These are phyloP conservation scores for Aotearoamyces nothofagi DNA, from an alignment of 2,329 filamentous ascomycete genomes.

Conservation along the genomic window DNA sequence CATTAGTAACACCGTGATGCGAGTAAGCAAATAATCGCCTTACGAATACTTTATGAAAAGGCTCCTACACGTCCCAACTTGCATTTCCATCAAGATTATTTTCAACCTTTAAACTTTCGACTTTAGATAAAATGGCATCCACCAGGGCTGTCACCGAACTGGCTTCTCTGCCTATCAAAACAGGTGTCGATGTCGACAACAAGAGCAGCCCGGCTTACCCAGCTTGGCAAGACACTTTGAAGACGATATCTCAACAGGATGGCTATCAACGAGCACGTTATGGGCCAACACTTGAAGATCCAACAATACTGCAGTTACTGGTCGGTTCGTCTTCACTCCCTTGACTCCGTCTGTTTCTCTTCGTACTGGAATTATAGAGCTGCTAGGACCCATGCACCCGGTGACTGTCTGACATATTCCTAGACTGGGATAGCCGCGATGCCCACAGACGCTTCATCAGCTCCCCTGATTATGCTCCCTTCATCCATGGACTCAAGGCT, in stretches of 20 bases:
- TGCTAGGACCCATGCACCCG: too few relatives aligned
- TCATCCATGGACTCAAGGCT: slow-evolving; percentile 11
- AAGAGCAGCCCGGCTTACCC: neutral
- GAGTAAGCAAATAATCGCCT: too few relatives aligned
- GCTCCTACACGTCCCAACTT: too few relatives aligned
- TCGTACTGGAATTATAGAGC: too few relatives aligned
- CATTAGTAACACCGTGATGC: too few relatives aligned
- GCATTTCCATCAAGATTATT: too few relatives aligned
- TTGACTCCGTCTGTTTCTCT: too few relatives aligned
- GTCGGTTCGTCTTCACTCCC: slow-evolving; percentile 26
- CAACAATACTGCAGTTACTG: slow-evolving; percentile 20
- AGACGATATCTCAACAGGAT: neutral
- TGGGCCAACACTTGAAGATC: slow-evolving; percentile 24
- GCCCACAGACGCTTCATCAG: slow-evolving; percentile 25
- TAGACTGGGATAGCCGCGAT: slow-evolving; percentile 27
- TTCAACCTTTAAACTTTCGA: too few relatives aligned
- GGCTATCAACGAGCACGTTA: neutral
- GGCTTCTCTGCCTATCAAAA: too few relatives aligned
- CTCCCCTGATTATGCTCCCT: slow-evolving; percentile 21
- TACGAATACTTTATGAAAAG: too few relatives aligned
- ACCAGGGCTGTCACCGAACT: too few relatives aligned
- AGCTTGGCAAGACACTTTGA: neutral
- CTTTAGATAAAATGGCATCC: too few relatives aligned
- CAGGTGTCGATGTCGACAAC: slow-evolving; percentile 1
- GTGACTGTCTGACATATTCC: neutral